phyloP scores from a whole-genome alignment of 352 stramenopile genomes.

The Thraustotheca clavata region DNA sequence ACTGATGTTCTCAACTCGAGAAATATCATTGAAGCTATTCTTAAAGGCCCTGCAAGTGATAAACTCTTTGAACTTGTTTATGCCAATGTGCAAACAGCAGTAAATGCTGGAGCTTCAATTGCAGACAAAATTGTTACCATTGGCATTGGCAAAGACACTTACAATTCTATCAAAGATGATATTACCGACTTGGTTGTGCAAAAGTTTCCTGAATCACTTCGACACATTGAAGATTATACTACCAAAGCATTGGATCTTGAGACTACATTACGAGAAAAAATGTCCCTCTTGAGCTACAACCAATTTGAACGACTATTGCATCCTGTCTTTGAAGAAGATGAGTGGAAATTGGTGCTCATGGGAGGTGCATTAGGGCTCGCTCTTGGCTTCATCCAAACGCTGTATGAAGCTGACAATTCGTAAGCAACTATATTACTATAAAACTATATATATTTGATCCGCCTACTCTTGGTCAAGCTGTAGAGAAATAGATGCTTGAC shows the following conservation, averaged over 20 bases:
- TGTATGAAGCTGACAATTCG: conserved; percentile 23
- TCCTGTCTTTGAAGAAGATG: conserved; percentile 98
- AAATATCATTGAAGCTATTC: conserved; percentile 85
- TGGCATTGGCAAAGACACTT: conserved; percentile 74
- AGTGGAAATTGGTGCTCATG: conserved; percentile 97
- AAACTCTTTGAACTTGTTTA: conserved; percentile 82
- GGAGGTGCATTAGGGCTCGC: conserved; percentile 88
- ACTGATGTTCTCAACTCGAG: conserved; percentile 79
- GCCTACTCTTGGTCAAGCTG: background rate
- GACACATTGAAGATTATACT: conserved; percentile 91
- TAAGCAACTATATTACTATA: background rate
- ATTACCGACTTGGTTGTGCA: conserved; percentile 83
- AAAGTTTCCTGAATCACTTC: conserved; percentile 77
- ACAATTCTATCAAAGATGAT: conserved; percentile 79
- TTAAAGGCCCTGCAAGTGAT: conserved; percentile 82
- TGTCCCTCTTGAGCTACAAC: conserved; percentile 77
- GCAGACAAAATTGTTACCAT: conserved; percentile 83
- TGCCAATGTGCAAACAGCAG: conserved; percentile 77
- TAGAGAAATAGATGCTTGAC: conserved; percentile 77
- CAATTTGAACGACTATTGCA: conserved; percentile 96
- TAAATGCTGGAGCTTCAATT: conserved; percentile 63
- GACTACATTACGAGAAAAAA: conserved; percentile 87
- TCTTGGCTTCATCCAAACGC: conserved; percentile 90
- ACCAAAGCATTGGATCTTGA: conserved; percentile 88
- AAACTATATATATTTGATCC: conserved; percentile 14